Evolutionary conservation across 2,329 filamentous ascomycete genomes (phyloP).

Genomic region (Xylariaceae sp.): DNA sequence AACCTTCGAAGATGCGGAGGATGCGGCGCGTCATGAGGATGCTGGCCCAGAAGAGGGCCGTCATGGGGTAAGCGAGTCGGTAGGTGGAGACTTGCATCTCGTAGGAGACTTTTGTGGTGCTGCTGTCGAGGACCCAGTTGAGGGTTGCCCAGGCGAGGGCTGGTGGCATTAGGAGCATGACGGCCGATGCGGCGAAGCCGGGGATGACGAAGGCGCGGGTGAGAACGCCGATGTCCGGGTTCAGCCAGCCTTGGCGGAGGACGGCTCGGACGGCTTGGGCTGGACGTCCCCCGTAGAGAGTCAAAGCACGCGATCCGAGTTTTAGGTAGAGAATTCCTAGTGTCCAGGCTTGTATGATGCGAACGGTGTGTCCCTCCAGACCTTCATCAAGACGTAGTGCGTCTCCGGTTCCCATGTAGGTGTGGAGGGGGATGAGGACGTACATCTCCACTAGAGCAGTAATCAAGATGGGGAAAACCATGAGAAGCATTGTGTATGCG

Average conservation of each 20-base stretch:
- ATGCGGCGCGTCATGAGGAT: slow-evolving; percentile 46
- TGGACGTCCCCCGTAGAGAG: slow-evolving; percentile 62
- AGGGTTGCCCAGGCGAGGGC: slow-evolving; percentile 50
- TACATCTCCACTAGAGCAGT: slow-evolving; percentile 83
- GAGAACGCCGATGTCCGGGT: slow-evolving; percentile 72
- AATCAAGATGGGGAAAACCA: slow-evolving; percentile 78
- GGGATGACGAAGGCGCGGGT: slow-evolving; percentile 87
- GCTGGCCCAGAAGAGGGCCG: slow-evolving; percentile 45
- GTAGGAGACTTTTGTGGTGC: slow-evolving; percentile 20
- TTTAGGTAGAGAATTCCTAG: slow-evolving; percentile 87
- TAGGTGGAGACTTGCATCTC: slow-evolving; percentile 39
- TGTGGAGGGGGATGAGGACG: slow-evolving; percentile 78
- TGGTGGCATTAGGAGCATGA: slow-evolving; percentile 62
- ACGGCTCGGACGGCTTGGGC: slow-evolving; percentile 71
- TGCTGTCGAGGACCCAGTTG: slow-evolving; percentile 23
- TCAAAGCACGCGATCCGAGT: slow-evolving; percentile 64
- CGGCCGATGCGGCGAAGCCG: slow-evolving; percentile 52
- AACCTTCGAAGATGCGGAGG: slow-evolving; percentile 61
- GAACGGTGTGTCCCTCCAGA: slow-evolving; percentile 59
- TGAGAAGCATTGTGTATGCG: slow-evolving; percentile 65
- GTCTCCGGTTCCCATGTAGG: slow-evolving; percentile 50
- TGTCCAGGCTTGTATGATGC: slow-evolving; percentile 91
- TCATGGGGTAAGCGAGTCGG: slow-evolving; percentile 64
- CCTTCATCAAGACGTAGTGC: slow-evolving; percentile 29
- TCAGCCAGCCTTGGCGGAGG: slow-evolving; percentile 67